Evolutionary conservation across 345 rosid species (phyloP).

Genomic region (Carallia brachiata): DNA sequence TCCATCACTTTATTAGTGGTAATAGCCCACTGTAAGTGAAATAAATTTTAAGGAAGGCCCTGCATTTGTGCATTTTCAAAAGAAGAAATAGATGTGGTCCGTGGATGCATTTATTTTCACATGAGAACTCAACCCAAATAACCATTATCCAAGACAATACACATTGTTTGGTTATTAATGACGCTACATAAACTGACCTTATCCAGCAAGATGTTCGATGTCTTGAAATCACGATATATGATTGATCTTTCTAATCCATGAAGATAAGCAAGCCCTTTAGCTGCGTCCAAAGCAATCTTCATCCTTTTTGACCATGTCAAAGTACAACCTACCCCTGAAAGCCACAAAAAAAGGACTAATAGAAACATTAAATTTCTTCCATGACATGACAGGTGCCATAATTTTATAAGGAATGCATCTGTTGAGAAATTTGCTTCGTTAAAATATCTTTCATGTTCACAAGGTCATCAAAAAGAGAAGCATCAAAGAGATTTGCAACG

Average conservation of each 20-base stretch:
- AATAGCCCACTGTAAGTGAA: neutral
- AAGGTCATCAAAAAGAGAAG: no score
- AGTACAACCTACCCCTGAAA: constrained; percentile 77
- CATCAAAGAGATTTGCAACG: no score
- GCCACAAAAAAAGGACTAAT: constrained; percentile 20
- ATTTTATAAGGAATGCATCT: neutral
- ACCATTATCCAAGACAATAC: neutral
- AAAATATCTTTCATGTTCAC: no score
- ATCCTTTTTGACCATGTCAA: constrained; percentile 92
- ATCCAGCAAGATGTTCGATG: constrained; percentile 91
- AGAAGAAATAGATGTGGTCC: neutral
- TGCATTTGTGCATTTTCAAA: neutral
- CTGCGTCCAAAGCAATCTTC: constrained; percentile 91
- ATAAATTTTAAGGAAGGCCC: constrained; percentile 8
- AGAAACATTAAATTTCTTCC: neutral
- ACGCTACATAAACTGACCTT: constrained; percentile 41
- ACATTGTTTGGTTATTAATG: constrained; percentile 1
- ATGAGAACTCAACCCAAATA: neutral
- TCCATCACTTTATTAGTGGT: neutral
- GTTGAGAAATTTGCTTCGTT: no score
- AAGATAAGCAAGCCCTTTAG: constrained; percentile 94
- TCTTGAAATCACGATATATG: constrained; percentile 97
- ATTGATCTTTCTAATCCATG: constrained; percentile 86
- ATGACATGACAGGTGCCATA: neutral
- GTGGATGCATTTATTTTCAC: no score